Evolutionary conservation across 2,329 filamentous ascomycete species (phyloP), one percentile per base, ranked within the genome.

Genomic region (Hypoxylon sp.): DNA sequence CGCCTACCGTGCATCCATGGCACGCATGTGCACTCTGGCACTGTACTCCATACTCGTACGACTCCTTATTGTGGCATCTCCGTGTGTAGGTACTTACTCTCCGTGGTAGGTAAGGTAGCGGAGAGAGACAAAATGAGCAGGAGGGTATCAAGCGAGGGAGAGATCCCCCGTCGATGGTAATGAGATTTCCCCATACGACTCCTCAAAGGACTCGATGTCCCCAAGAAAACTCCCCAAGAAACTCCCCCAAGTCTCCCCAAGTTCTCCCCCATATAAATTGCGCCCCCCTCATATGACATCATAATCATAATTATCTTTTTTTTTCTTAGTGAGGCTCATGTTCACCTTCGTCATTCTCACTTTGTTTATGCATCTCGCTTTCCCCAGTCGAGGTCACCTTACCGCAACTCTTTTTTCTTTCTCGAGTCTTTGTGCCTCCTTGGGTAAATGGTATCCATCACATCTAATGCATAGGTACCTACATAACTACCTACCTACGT

Each of bases 241-340:
- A n/a, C 60, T 32, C 52, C 44, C 48, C 45, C 22, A 61, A 16
- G 38, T 22, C 38, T 60, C 52, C 44, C 48, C 45, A 16, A 61
- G 12, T 30, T 22, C 38, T 60, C 52, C 54, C 36, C 58, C 65
- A 67, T 67, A 59, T 30, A 32, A 33, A 64, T 20, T 38, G 38
- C 45, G 53, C 61, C 65, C 61, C 65, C 61, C 65, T 65, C 61
- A 16, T 49, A 67, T 67, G 65, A 67, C 57, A 62, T 67, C 65
- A 67, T 61, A 22, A 32, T 64, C 52, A 54, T 65, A 52, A 55
- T 54, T 26, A 3, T 56, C 30, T 9, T 16, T 49, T 57, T 26
- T 26, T 56, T 36, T 9, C 16, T 49, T 57, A 32, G 48, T 64
- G 64, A 67, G 64, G 60, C 64, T 67, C 53, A 61, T 54, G 48